Percentiles rank a stretch among this genome's conserved stretches.
Conservation (phyloP, 148 eudicot species). For the Agrostemma githago region DNA sequence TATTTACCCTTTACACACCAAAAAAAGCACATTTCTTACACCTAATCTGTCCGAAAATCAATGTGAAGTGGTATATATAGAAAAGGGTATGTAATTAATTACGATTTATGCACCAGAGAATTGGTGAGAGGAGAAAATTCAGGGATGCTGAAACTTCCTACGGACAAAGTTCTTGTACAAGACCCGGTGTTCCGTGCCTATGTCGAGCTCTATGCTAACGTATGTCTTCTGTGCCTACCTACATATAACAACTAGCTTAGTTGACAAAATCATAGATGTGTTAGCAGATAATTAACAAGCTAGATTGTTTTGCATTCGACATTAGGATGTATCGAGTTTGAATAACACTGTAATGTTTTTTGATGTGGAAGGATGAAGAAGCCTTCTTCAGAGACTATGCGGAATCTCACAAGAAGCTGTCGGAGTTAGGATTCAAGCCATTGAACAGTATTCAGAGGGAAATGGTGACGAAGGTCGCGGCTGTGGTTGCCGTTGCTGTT, state of each 20-base stretch:
- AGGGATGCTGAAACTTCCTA: constrained; percentile 68
- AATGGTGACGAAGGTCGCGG: constrained; percentile 13
- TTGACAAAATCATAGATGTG: too few relatives aligned
- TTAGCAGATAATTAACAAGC: too few relatives aligned
- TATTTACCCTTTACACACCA: too few relatives aligned
- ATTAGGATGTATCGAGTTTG: neutral
- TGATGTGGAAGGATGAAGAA: constrained; percentile 55
- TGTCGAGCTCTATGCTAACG: constrained; percentile 74
- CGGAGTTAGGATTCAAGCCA: constrained; percentile 62
- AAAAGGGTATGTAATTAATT: neutral
- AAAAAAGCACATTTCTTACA: neutral
- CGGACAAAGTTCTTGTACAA: constrained; percentile 62
- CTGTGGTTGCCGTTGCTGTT: constrained; percentile 42
- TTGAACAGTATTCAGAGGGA: constrained; percentile 16
- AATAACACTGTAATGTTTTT: neutral
- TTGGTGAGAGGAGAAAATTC: constrained; percentile 51
- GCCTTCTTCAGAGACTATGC: constrained; percentile 87
- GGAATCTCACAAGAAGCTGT: constrained; percentile 78
- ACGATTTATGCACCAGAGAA: constrained; percentile 41
- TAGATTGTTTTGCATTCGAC: too few relatives aligned
- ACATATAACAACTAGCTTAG: too few relatives aligned
- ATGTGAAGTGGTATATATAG: neutral
- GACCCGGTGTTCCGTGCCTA: constrained; percentile 56
- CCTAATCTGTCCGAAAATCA: neutral
- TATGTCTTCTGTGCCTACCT: constrained; percentile 14